Conservation (phyloP, 2,329 filamentous ascomycete genomes). For the Alternaria ethzedia region DNA sequence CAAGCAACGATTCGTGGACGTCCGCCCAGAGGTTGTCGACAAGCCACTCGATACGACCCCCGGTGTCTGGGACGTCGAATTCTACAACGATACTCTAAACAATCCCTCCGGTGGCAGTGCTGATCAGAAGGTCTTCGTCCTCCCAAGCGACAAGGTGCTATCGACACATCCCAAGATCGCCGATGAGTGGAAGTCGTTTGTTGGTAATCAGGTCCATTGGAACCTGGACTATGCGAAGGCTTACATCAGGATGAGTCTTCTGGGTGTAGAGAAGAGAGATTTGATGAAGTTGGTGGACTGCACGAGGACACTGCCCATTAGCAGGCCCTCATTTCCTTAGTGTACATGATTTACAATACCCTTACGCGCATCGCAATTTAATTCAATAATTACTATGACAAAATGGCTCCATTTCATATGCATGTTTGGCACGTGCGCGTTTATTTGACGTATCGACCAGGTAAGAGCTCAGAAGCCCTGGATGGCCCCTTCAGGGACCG, state of each 20-base stretch:
- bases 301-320: conserved; percentile 37
- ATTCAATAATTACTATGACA: not conserved
- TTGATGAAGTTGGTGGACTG: conserved; percentile 33
- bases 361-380: not conserved
- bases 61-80: conserved; percentile 59
- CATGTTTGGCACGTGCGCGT: not conserved
- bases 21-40: conserved; percentile 40
- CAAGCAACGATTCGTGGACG: conserved; percentile 56
- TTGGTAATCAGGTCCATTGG: conserved; percentile 38
- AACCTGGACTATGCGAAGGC: conserved; percentile 42
- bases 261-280: conserved; percentile 32
- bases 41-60: conserved; percentile 57
- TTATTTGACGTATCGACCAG: not conserved
- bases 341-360: not conserved
- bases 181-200: conserved; percentile 34
- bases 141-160: conserved; percentile 36
- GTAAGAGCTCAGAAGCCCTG: not conserved
- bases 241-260: conserved; percentile 40
- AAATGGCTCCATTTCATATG: not conserved
- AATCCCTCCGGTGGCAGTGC: conserved; percentile 21
- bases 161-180: conserved; percentile 35
- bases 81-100: conserved; percentile 53
- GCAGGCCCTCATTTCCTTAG: conserved; percentile 13
- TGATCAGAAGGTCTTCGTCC: conserved; percentile 34
- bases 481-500: not conserved